Percentiles rank a stretch among this genome's conserved stretches.
Evolutionary conservation across 164 flowering plant species (phyloP).

Genomic region (Magnolia sinica): DNA sequence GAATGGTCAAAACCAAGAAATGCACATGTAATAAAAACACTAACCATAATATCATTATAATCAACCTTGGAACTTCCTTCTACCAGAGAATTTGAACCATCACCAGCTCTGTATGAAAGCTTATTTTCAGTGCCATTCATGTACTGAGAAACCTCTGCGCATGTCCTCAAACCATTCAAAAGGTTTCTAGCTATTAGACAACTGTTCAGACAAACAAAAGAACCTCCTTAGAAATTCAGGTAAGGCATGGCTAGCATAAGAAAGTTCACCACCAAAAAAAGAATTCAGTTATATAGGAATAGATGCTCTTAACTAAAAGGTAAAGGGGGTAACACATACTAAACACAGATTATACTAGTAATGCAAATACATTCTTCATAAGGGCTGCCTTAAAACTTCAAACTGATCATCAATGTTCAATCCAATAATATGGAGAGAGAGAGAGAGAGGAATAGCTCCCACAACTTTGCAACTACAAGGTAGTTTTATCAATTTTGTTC

Average conservation of each 20-base stretch:
- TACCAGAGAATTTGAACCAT: conserved; percentile 46
- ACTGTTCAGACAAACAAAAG: conserved; percentile 42
- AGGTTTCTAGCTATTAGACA: conserved; percentile 91
- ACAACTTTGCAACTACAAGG: too few species aligned
- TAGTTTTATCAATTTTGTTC: too few species aligned
- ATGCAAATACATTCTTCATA: too few species aligned
- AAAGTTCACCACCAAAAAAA: background rate
- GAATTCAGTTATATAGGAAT: background rate
- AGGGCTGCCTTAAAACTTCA: too few species aligned
- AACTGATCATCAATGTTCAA: too few species aligned
- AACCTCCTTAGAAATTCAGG: conserved; percentile 7
- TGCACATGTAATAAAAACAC: conserved; percentile 18
- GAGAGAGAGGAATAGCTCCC: too few species aligned
- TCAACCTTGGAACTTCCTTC: conserved; percentile 67
- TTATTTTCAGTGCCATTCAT: conserved; percentile 62
- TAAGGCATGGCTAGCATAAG: conserved; percentile 1
- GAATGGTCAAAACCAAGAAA: conserved; percentile 5
- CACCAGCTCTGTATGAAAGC: conserved; percentile 39
- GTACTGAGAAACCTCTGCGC: conserved; percentile 74
- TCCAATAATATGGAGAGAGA: too few species aligned
- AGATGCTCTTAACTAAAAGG: background rate
- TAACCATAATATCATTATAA: conserved; percentile 45
- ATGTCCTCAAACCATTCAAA: conserved; percentile 83
- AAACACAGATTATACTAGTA: too few species aligned
- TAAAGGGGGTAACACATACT: too few species aligned